phyloP scores from a whole-genome alignment of 2,329 filamentous ascomycete genomes.

The Beauveria rudraprayagi region DNA sequence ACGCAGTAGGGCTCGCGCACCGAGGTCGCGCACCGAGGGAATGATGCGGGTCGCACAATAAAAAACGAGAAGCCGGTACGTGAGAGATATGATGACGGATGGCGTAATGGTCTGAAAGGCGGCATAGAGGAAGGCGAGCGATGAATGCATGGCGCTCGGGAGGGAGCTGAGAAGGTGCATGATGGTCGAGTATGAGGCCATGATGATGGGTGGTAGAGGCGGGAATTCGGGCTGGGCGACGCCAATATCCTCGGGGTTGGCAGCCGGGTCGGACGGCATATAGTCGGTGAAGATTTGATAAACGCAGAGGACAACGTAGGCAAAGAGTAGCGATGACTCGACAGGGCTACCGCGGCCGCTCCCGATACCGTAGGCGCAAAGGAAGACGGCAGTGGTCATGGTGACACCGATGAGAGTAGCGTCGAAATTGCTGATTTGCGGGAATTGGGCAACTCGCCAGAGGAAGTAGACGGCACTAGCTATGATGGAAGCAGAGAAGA shows the following conservation, averaged over 20 bases:
- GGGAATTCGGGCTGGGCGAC: conserved; percentile 76
- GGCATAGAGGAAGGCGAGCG: conserved; percentile 77
- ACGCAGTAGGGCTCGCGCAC: conserved; percentile 72
- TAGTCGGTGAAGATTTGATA: conserved; percentile 99
- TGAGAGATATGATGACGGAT: conserved; percentile 88
- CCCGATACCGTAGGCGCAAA: conserved; percentile 89
- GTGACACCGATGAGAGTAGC: conserved; percentile 87
- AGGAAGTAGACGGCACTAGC: conserved; percentile 93
- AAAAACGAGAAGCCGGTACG: conserved; percentile 89
- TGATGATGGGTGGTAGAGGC: conserved; percentile 93
- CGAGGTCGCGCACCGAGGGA: conserved; percentile 80
- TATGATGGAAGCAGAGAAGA: conserved; percentile 83
- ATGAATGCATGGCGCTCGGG: conserved; percentile 75
- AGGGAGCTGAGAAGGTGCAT: conserved; percentile 75
- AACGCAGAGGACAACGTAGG: conserved; percentile 95
- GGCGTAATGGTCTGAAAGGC: conserved; percentile 94
- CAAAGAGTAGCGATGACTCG: conserved; percentile 89
- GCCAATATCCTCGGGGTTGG: conserved; percentile 41
- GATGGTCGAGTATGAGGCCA: conserved; percentile 93
- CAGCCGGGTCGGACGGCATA: conserved; percentile 64
- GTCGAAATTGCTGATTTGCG: conserved; percentile 85
- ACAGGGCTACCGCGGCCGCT: conserved; percentile 91
- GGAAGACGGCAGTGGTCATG: conserved; percentile 84
- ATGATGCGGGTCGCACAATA: conserved; percentile 95
- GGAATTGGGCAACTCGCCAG: conserved; percentile 89